Evolutionary conservation across 371 early-diverging fungal genomes (phyloP).

Genomic region (Syncephalastrum racemosum): DNA sequence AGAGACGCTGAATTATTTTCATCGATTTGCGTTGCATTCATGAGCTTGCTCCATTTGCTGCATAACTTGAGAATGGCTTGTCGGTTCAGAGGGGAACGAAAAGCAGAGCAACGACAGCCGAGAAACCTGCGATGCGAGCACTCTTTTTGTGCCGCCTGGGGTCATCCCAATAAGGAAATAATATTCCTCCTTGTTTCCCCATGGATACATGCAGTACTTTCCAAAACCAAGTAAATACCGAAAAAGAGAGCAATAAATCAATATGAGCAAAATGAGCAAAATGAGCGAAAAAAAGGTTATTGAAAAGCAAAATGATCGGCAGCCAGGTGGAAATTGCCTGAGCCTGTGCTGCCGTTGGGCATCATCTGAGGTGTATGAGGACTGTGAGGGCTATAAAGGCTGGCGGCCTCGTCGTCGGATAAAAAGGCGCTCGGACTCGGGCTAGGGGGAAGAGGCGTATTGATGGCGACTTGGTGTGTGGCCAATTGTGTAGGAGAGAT

Average conservation of each 20-base stretch:
- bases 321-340: constrained; percentile 7
- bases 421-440: constrained; percentile 21
- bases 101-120: no score
- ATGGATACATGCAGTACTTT: no score
- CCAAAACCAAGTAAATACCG: no score
- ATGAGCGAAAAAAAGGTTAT: background rate
- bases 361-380: constrained; percentile 18
- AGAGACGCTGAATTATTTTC: no score
- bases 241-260: no score
- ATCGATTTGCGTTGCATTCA: no score
- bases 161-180: constrained; percentile 1
- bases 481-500: constrained; percentile 7
- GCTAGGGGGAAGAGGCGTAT: constrained; percentile 22
- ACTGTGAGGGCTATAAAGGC: constrained; percentile 21
- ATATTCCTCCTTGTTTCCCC: constrained; percentile 8
- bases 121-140: background rate
- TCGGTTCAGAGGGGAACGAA: no score
- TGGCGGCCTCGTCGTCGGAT: constrained; percentile 23
- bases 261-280: no score
- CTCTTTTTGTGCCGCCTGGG: background rate
- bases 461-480: constrained; percentile 11
- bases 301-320: constrained; percentile 7
- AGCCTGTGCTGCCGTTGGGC: constrained; percentile 8
- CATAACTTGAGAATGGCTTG: no score
- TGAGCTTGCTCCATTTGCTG: no score